Evolutionary conservation across 2,329 filamentous ascomycete species (phyloP).

Genomic region (Pseudogymnoascus sp.): DNA sequence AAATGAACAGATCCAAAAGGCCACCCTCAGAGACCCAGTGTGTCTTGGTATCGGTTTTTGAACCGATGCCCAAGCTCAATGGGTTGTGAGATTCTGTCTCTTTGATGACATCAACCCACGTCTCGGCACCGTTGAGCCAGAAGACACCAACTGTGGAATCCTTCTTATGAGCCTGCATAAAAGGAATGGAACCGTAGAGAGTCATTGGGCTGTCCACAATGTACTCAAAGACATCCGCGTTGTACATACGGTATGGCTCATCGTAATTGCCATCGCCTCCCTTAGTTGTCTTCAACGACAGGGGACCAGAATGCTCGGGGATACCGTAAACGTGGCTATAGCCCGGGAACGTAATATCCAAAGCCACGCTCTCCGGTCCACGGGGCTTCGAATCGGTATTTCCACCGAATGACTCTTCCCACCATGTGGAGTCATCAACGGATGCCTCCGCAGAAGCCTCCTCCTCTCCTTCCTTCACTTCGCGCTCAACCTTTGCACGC

Average conservation of each 20-base stretch:
- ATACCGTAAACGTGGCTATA: conserved; percentile 93
- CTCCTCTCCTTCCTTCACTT: conserved; percentile 33
- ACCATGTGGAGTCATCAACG: conserved; percentile 80
- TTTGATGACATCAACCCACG: conserved; percentile 93
- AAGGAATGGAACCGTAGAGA: conserved; percentile 90
- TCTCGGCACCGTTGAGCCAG: conserved; percentile 95
- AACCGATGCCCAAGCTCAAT: conserved; percentile 59
- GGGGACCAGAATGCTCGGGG: conserved; percentile 79
- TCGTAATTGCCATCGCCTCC: conserved; percentile 77
- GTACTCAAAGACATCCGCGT: conserved; percentile 96
- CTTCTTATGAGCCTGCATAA: conserved; percentile 95
- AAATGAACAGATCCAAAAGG: conserved; percentile 84
- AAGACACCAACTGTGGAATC: conserved; percentile 92
- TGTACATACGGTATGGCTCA: conserved; percentile 92
- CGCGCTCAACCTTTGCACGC: conserved; percentile 70
- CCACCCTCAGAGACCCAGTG: conserved; percentile 97
- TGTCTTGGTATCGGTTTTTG: conserved; percentile 71
- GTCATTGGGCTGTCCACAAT: conserved; percentile 97
- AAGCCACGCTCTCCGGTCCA: conserved; percentile 81
- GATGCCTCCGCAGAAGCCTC: conserved; percentile 42
- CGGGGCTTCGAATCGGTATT: conserved; percentile 94
- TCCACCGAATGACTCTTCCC: conserved; percentile 93
- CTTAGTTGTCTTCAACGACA: conserved; percentile 84
- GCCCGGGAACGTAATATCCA: conserved; percentile 87
- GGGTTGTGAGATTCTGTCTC: conserved; percentile 65